Base-by-base conservation (phyloP, 805 yeast species). In the Wickerhamomyces tratensis region DNA sequence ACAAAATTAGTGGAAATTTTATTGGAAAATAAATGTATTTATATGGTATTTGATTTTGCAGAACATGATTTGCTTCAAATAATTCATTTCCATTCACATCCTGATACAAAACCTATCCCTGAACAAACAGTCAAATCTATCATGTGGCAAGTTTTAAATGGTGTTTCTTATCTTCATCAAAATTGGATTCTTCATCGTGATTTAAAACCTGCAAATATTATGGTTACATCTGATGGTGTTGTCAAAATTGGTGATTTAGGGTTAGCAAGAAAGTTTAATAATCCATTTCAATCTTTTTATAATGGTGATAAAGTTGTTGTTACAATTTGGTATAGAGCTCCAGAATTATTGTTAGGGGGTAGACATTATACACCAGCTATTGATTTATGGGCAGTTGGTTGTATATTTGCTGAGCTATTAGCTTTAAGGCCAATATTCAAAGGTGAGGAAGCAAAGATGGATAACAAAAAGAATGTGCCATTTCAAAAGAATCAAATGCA, bases 391-490 rank as follows among this genome's bases (percentile, higher is more conserved):
- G 95, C 98, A 0, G 86, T 86, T 5, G 98, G 98, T 0, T 89
- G 97, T 59, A 89, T 89, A 5, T 67, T 91, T 50, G 98, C 96
- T 0, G 99, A 93, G 58, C 65, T 93, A 41, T 67, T 93, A 12
- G 86, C 95, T 1, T 63, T 93, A 31, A 67, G 96, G 52, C 99
- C 99, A 0, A 81, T 93, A 9, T 93, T 93, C 66, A 93, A 93
- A 60, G 98, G 98, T 42, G 98, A 93, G 62, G 99, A 93, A 57
- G 93, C 95, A 12, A 91, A 91, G 53, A 84, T 91, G 74, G 98
- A 89, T 59, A 85, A 84, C 50, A 91, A 88, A 56, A 89, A 91
- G 56, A 82, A 79, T 43, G 89, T 91, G 5, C 97, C 98, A 3
- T 93, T 93, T 62, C 98, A 93, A 61, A 79, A 83, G 44, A 89